A percentile compares a stretch with the other conserved stretches of the same genome.
Evolutionary conservation across 352 stramenopile species (phyloP).

Genomic region (Phytophthora fragariaefolia): DNA sequence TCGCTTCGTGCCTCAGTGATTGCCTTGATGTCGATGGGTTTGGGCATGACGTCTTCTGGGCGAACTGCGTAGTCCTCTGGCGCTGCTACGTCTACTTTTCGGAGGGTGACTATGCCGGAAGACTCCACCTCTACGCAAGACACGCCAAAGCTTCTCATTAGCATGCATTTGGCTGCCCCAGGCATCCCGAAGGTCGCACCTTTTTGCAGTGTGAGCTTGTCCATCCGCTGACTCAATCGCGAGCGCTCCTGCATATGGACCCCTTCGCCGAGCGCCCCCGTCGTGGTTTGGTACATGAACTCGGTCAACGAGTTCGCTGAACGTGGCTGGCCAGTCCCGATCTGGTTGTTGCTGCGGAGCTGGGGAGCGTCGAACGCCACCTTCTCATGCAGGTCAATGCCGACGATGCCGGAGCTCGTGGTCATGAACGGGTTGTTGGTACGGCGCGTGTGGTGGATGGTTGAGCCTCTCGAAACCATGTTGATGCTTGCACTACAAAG

Average conservation of each 20-base stretch:
- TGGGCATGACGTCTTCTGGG: constrained; percentile 59
- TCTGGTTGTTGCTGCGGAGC: constrained; percentile 43
- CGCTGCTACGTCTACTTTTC: constrained; percentile 57
- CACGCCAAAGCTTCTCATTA: constrained; percentile 6
- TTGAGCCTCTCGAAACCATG: constrained; percentile 80
- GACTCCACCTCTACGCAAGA: constrained; percentile 57
- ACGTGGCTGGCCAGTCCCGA: constrained; percentile 26
- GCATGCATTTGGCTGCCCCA: too few species aligned
- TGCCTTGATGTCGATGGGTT: constrained; percentile 55
- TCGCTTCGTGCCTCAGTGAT: constrained; percentile 68
- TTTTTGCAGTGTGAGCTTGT: constrained; percentile 73
- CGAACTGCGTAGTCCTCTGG: constrained; percentile 60
- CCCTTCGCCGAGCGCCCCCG: constrained; percentile 55
- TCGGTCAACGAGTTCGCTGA: constrained; percentile 49
- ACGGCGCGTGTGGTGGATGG: constrained; percentile 71
- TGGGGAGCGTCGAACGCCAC: constrained; percentile 68
- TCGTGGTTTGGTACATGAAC: constrained; percentile 87
- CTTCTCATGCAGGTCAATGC: constrained; percentile 77
- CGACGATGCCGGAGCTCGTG: constrained; percentile 85
- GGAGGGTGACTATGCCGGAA: constrained; percentile 59
- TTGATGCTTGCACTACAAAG: neutral
- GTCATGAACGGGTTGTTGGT: constrained; percentile 87
- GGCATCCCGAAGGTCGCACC: constrained; percentile 45
- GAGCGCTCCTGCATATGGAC: constrained; percentile 49
- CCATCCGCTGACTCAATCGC: constrained; percentile 78